These are phyloP conservation scores for Acaromyces ingoldii DNA, from an alignment of 1,284 basidiomycete genomes.

Conservation along the genomic window DNA sequence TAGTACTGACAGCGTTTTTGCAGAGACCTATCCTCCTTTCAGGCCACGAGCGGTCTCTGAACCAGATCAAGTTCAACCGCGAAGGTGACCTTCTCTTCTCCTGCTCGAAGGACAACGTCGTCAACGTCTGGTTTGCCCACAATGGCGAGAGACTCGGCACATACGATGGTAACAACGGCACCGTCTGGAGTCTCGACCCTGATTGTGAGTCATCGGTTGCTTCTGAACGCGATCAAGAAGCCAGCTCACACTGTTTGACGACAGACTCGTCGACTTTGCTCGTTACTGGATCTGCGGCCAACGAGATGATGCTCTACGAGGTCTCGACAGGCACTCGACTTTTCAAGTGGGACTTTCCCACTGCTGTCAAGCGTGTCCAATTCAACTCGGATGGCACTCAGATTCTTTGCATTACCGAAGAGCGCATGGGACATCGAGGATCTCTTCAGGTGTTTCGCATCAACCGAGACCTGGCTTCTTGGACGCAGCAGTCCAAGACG, in stretches of 20 bases:
- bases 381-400: slow-evolving; percentile 68
- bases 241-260: not conserved
- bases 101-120: slow-evolving; percentile 87
- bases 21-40: slow-evolving; percentile 51
- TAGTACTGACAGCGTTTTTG: not conserved
- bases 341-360: slow-evolving; percentile 84
- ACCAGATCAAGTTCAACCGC: slow-evolving; percentile 69
- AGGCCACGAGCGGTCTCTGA: slow-evolving; percentile 96
- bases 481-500: slow-evolving; percentile 41
- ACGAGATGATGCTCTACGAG: slow-evolving; percentile 84
- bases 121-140: slow-evolving; percentile 98
- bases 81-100: slow-evolving; percentile 96
- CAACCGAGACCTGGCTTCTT: slow-evolving; percentile 45
- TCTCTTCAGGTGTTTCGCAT: slow-evolving; percentile 78
- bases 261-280: slow-evolving; percentile 78
- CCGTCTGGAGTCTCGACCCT: slow-evolving; percentile 92
- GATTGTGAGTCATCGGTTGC: slow-evolving; percentile 67
- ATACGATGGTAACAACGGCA: slow-evolving; percentile 92
- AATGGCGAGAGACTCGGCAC: slow-evolving; percentile 97
- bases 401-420: slow-evolving; percentile 84
- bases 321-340: slow-evolving; percentile 81
- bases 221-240: not conserved
- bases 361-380: slow-evolving; percentile 89
- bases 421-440: slow-evolving; percentile 74
- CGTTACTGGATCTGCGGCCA: slow-evolving; percentile 80